Evolutionary conservation across 805 yeast genomes (phyloP), one percentile per base, ranked within the genome.

Genomic region (Yarrowia sp.): DNA sequence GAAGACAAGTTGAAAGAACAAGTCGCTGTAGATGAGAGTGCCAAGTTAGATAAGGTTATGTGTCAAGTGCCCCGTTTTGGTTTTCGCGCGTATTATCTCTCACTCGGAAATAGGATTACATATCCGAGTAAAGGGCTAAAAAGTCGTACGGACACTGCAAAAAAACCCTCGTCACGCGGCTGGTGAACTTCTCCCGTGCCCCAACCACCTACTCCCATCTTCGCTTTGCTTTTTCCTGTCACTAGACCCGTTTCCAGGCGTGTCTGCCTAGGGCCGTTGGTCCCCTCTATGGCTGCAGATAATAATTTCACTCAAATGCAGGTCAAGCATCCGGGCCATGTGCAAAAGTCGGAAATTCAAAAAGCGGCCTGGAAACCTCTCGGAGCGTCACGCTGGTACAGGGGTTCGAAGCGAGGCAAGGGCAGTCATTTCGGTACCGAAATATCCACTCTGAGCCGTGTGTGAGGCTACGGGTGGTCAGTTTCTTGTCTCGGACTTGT

Each of bases 51-150:
- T 47, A 47, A 47, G 55, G 55, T 47, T 47, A 32, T 47, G 38
- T 47, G 55, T 47, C 55, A 47, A 47, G 55, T 47, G 55, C 55
- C 29, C 38, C 38, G 55, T 47, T 47, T 47, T 31, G 53, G 53
- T 29, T 46, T 46, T 46, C 53, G 53, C 53, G 53, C 53, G 53
- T 46, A 46, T 46, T 47, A 47, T 47, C 55, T 47, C 36, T 47
- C 55, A 47, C 51, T n/a, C 55, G 38, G 38, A 47, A 47, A 47
- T 47, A 47, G 55, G 38, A 47, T 47, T 47, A 21, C 38, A 47
- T 47, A 47, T 47, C 55, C 55, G 55, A 47, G 55, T 47, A 47
- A 47, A 47, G 55, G 38, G 7, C 27, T 39, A 39, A 47, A 27
- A 44, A 8, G 35, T 13, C 24, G 16, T 14, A 27, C 13, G 25